phyloP scores from a whole-genome alignment of 2,329 filamentous ascomycete species.

The Penicillium sp. region DNA sequence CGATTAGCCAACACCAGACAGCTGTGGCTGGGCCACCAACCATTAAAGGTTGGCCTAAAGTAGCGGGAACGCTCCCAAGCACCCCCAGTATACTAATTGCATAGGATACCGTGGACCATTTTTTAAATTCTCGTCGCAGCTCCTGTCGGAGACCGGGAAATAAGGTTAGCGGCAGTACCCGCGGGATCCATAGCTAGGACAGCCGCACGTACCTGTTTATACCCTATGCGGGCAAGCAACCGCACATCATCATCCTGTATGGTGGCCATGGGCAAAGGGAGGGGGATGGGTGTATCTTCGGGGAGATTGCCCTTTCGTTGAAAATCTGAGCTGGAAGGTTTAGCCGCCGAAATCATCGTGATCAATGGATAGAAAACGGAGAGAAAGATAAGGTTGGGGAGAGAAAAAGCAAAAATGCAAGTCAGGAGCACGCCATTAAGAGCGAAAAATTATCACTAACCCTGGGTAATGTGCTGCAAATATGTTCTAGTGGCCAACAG shows the following conservation, averaged over 20 bases:
- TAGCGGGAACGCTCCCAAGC: slow-evolving; percentile 65
- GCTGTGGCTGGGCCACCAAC: slow-evolving; percentile 64
- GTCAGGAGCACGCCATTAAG: slow-evolving; percentile 4
- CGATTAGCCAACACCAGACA: slow-evolving; percentile 67
- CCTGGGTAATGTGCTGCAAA: slow-evolving; percentile 4
- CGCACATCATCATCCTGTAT: slow-evolving; percentile 62
- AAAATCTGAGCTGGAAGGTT: slow-evolving; percentile 11
- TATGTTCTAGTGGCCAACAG: slow-evolving; percentile 15
- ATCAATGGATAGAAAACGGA: slow-evolving; percentile 1
- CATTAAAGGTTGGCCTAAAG: slow-evolving; percentile 59
- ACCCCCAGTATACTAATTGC: slow-evolving; percentile 67
- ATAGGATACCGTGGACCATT: slow-evolving; percentile 68
- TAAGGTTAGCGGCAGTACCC: slow-evolving; percentile 2
- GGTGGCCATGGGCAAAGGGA: slow-evolving; percentile 35
- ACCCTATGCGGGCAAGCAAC: slow-evolving; percentile 62
- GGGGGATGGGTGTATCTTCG: neutral
- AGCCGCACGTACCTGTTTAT: slow-evolving; percentile 57
- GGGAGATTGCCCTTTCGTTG: slow-evolving; percentile 2
- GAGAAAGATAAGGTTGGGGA: slow-evolving; percentile 7
- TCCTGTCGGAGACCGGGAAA: slow-evolving; percentile 48
- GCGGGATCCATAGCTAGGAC: neutral
- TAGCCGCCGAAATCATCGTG: slow-evolving; percentile 19
- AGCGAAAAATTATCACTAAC: slow-evolving; percentile 9
- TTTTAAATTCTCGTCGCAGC: slow-evolving; percentile 63
- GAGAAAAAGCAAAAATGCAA: slow-evolving; percentile 9